These are phyloP conservation scores for Xylaria nigripes DNA, from an alignment of 495 filamentous ascomycete genomes.

Conservation along the genomic window DNA sequence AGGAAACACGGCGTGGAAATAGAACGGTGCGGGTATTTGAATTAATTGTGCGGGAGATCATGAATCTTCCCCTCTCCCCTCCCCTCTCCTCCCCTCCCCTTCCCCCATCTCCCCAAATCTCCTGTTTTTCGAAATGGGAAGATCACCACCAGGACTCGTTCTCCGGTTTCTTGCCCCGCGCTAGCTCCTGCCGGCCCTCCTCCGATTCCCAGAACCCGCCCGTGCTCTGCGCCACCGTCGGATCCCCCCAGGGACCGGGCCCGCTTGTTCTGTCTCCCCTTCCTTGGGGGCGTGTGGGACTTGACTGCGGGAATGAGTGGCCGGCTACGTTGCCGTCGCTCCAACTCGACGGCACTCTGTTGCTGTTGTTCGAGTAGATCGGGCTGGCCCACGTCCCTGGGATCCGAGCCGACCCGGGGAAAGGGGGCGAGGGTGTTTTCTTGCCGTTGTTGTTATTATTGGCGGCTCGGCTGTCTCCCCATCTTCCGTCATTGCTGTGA, in stretches of 20 bases:
- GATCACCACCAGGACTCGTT: constrained; percentile 8
- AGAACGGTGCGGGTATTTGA: too few species aligned
- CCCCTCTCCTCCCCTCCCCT: too few species aligned
- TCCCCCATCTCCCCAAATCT: too few species aligned
- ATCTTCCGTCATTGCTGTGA: constrained; percentile 6
- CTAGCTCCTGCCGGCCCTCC: constrained; percentile 1
- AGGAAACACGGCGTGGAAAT: too few species aligned
- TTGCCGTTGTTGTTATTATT: not conserved
- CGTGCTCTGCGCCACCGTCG: constrained; percentile 6
- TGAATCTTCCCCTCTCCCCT: too few species aligned
- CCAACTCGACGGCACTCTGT: not conserved
- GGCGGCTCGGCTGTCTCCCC: not conserved
- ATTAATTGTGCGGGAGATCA: too few species aligned
- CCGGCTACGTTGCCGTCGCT: not conserved
- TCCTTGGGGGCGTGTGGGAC: not conserved
- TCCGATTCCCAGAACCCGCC: constrained; percentile 5
- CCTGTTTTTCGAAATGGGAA: not conserved
- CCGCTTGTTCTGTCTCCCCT: not conserved
- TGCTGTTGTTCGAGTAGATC: not conserved
- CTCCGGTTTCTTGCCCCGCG: not conserved
- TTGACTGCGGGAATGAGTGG: too few species aligned
- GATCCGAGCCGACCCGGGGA: not conserved
- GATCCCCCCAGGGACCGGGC: not conserved
- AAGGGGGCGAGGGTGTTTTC: not conserved
- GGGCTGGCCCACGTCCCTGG: constrained; percentile 10